phyloP scores from a whole-genome alignment of 768 basidiomycete genomes.

The Sarcodon aspratus region DNA sequence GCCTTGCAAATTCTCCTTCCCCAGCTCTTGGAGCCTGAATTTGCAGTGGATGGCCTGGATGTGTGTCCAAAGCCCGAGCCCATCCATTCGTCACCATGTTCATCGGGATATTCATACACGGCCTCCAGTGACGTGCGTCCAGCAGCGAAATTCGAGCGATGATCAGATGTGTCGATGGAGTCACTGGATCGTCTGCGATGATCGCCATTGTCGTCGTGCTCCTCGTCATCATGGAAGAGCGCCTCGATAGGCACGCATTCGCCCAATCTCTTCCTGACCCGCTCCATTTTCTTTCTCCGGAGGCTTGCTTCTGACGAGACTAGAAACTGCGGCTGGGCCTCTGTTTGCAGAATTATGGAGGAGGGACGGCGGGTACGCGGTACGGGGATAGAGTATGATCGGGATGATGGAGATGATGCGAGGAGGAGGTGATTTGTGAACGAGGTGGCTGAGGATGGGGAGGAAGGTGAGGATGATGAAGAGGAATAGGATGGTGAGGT shows the following conservation, averaged over 20 bases:
- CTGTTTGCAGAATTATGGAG: background rate
- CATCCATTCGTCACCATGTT: background rate
- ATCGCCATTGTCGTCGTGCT: background rate
- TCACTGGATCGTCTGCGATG: background rate
- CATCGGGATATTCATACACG: background rate
- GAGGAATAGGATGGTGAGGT: no score
- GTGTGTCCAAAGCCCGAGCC: no score
- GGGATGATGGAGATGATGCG: background rate
- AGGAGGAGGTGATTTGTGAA: no score
- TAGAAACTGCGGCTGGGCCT: slow-evolving; percentile 19
- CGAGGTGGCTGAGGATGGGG: no score
- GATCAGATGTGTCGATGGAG: background rate
- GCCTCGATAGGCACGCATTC: slow-evolving; percentile 49
- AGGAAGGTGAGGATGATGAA: no score
- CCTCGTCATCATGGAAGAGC: slow-evolving; percentile 33
- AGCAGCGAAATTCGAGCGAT: background rate
- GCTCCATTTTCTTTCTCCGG: slow-evolving; percentile 51
- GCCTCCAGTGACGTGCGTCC: background rate
- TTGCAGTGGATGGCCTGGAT: no score
- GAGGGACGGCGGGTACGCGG: background rate
- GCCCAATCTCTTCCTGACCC: slow-evolving; percentile 49
- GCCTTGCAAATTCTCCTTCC: no score
- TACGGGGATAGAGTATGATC: background rate
- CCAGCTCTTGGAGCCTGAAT: no score
- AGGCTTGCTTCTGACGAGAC: slow-evolving; percentile 29